Base-by-base conservation (phyloP, 2,329 filamentous ascomycete genomes). In the Penicillium sp. region DNA sequence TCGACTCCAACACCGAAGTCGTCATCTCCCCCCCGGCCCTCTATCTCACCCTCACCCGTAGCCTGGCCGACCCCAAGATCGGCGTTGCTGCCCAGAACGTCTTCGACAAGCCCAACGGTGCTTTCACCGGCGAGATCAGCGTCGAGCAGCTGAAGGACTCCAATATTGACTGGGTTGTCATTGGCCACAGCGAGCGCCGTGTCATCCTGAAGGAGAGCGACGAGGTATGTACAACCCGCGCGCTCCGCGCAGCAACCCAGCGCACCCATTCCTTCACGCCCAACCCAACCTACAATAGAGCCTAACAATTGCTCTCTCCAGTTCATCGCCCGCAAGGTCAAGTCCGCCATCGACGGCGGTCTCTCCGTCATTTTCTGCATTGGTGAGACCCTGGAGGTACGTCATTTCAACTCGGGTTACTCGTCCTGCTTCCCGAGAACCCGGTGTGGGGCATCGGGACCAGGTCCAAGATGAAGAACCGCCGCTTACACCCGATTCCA, bases 41-140 rank as follows among this genome's bases (percentile, higher is more conserved):
- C 75, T 98, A 96, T 85, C 91, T 99, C 71, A 86, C 91, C 74
- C 87, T 93, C 67, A 88, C 92, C 74, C 91, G 91, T 72, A 88
- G 95, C 77, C 84, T 88, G 74, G 86, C 94, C 72, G 87, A 88
- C 76, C 75, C 85, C 70, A 87, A 88, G 67, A 84, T 99, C 76
- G 90, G 91, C 74, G 90, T 99, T 65, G 90, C 94, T 59, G 89
- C 95, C 59, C 95, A 99, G 83, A 99, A 99, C 81, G 92, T 98
- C 79, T 98, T 87, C 81, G 91, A 98, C 85, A 94, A 94, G 86
- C 92, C 92, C 77, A 92, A 95, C 79, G 95, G 95, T 71, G 95
- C 95, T 71, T 98, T 90, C 85, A 99, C 95, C 38, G 95, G 95
- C 74, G 95, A 99, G 83, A 95, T 97, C 82, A 93, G 90, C 67